Base-by-base conservation (phyloP, 495 filamentous ascomycete species). In the Penicillium tannophilum region DNA sequence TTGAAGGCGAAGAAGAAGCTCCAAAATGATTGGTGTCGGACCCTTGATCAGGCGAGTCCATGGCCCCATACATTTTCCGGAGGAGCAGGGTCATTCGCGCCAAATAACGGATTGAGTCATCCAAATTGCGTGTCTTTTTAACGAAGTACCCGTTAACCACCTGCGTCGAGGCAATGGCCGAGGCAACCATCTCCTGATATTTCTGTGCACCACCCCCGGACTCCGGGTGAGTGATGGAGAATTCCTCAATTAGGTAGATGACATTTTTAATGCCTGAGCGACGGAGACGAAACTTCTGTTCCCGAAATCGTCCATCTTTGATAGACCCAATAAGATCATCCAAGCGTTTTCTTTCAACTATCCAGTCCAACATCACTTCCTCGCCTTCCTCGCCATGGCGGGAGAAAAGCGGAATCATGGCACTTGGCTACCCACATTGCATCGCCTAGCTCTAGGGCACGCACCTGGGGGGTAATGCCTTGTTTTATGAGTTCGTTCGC, bases 111-210 rank as follows among this genome's bases (percentile, higher is more conserved):
- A 95, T 92, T 0, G 89, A 87, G 56, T 95, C 90, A 64, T 93
- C 91, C 44, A 93, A 79, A 62, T 85, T 88, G 48, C 78, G 77
- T 4, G 91, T 95, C 61, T 82, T 81, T 65, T 93, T 94, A 50
- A 94, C 76, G 63, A 94, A 94, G 66, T 88, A 93, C 20, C 88
- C 89, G 62, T 92, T 86, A 36, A 93, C 85, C 9, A 93, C 90
- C 60, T 93, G 90, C 7, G 88, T 91, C 23, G 83, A 85, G n/a
- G 85, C 86, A 51, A 94, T 89, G 2, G 90, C 90, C 0, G 87
- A 88, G 35, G 87, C 76, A 2, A 93, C 83, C 54, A 85, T 81
- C 50, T 91, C 89, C 31, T 77, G 69, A 63, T 87, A 87, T 42
- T 81, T 84, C n/a, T 73, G 63, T 26, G 72, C 71, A 12, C 74